A percentile compares a stretch with the other conserved stretches of the same genome.
phyloP scores from a whole-genome alignment of 495 filamentous ascomycete genomes.

The Apodospora peruviana region DNA sequence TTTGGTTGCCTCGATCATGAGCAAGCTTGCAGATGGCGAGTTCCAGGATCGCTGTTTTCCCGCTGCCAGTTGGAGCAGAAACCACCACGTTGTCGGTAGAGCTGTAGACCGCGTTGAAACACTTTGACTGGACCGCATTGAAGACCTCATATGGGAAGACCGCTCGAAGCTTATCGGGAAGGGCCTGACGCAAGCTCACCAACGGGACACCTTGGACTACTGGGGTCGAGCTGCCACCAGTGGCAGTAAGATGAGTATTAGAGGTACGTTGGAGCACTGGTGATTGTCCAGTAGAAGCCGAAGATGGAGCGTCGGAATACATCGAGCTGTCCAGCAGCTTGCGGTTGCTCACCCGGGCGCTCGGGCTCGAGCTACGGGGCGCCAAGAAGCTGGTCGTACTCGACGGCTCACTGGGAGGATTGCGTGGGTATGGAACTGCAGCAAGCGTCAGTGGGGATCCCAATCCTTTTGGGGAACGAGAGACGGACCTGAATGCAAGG shows the following conservation, averaged over 20 bases:
- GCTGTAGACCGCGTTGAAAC: slow-evolving; percentile 66
- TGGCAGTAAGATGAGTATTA: not conserved
- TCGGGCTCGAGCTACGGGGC: slow-evolving; percentile 13
- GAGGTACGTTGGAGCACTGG: not conserved
- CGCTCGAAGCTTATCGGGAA: slow-evolving; percentile 72
- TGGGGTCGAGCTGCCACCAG: slow-evolving; percentile 20
- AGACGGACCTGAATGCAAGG: too few relatives aligned
- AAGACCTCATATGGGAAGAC: slow-evolving; percentile 80
- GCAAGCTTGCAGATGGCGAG: slow-evolving; percentile 83
- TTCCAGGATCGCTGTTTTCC: slow-evolving; percentile 88
- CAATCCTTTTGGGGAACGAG: too few relatives aligned
- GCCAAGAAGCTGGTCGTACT: not conserved
- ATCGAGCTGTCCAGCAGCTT: not conserved
- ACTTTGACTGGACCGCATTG: slow-evolving; percentile 90
- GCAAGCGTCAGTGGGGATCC: too few relatives aligned
- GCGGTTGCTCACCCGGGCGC: slow-evolving; percentile 2
- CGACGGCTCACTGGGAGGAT: not conserved
- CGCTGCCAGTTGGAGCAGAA: slow-evolving; percentile 87
- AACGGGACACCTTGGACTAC: slow-evolving; percentile 62
- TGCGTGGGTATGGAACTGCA: too few relatives aligned
- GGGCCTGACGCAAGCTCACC: slow-evolving; percentile 55
- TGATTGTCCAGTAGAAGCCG: not conserved
- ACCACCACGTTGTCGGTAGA: slow-evolving; percentile 81
- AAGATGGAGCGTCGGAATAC: not conserved
- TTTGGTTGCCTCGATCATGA: slow-evolving; percentile 52